phyloP scores from a whole-genome alignment of 306 rosid genomes.

The Lotus japonicus region DNA sequence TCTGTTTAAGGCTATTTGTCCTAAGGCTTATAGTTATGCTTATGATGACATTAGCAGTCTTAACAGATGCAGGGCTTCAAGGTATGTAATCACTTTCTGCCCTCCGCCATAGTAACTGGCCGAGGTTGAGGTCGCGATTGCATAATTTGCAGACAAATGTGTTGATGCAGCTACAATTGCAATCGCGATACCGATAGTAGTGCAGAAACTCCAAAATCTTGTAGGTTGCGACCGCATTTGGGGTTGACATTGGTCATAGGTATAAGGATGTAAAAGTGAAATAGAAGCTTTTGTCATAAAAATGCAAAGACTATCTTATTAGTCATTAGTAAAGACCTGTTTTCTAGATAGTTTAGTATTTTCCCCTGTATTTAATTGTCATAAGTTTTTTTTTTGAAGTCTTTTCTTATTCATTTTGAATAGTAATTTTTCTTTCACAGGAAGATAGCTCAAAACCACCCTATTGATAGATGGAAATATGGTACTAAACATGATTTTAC shows the following conservation, averaged over 20 bases:
- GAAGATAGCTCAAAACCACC: neutral
- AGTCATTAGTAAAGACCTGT: conserved; percentile 5
- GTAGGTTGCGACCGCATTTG: too few species aligned
- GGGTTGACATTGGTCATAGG: too few species aligned
- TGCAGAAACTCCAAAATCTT: too few species aligned
- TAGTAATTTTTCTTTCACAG: neutral
- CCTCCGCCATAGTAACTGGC: conserved; percentile 52
- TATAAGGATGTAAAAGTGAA: neutral
- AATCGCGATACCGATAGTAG: too few species aligned
- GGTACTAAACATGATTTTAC: neutral
- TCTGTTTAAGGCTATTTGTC: conserved; percentile 92
- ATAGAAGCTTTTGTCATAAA: conserved; percentile 7
- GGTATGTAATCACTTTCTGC: conserved; percentile 88
- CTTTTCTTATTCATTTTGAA: neutral
- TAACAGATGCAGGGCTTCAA: conserved; percentile 74
- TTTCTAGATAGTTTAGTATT: conserved; percentile 1
- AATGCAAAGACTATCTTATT: conserved; percentile 5
- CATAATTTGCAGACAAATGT: too few species aligned
- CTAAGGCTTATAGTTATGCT: conserved; percentile 94
- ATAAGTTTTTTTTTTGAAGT: neutral
- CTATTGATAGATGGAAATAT: neutral
- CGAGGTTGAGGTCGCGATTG: too few species aligned
- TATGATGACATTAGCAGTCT: conserved; percentile 89
- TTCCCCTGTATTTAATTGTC: neutral
- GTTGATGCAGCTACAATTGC: too few species aligned